A percentile compares a stretch with the other conserved stretches of the same genome.
phyloP scores from a whole-genome alignment of 2,329 filamentous ascomycete species.

The Penicillium olsonii region DNA sequence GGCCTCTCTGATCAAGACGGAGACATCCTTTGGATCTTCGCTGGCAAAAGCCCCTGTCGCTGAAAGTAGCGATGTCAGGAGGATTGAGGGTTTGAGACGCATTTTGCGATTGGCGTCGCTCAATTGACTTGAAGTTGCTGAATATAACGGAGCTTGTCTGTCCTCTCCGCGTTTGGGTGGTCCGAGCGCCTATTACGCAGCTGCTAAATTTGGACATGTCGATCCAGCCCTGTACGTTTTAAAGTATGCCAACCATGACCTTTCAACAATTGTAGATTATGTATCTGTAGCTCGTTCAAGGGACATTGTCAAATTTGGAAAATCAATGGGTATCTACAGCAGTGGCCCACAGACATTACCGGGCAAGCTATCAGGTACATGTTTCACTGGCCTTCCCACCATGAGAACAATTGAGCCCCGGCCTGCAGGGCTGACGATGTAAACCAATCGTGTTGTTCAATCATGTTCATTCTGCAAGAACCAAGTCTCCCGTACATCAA shows the following conservation, averaged over 20 bases:
- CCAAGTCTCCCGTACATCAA: conserved; percentile 46
- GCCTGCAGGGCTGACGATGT: too few species aligned
- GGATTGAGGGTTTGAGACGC: conserved; percentile 29
- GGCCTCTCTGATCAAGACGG: conserved; percentile 42
- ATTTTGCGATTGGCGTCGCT: conserved; percentile 27
- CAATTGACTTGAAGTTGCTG: conserved; percentile 9
- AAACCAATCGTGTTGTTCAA: conserved; percentile 1
- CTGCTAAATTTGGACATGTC: background rate
- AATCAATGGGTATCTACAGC: background rate
- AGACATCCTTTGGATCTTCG: conserved; percentile 34
- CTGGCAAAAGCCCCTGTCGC: conserved; percentile 31
- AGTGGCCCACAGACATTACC: background rate
- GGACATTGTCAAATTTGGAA: too few species aligned
- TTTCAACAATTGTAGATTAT: background rate
- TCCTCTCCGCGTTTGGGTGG: background rate
- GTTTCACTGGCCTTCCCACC: background rate
- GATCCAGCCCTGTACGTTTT: background rate
- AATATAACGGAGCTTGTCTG: background rate
- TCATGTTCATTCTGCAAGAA: conserved; percentile 29
- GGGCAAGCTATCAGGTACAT: background rate
- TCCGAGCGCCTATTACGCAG: background rate
- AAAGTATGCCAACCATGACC: background rate
- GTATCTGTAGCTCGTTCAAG: too few species aligned
- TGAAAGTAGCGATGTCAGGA: conserved; percentile 31
- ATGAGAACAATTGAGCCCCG: too few species aligned